These are phyloP conservation scores for Pterocarpus santalinus DNA, from an alignment of 306 rosid species.

Conservation along the genomic window DNA sequence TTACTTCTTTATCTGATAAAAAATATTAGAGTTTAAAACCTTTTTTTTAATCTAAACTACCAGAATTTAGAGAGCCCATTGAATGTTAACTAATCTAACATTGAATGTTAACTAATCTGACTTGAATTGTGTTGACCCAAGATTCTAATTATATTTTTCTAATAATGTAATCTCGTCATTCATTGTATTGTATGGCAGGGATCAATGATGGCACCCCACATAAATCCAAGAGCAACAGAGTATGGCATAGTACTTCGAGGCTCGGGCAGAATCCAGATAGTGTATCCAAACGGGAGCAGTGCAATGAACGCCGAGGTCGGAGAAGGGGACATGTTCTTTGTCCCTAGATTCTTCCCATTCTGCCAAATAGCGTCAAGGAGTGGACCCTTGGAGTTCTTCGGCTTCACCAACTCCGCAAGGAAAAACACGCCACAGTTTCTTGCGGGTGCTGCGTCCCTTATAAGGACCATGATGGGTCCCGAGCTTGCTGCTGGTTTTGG, in stretches of 20 bases:
- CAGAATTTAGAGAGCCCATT: no score
- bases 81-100: no score
- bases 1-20: no score
- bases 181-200: slow-evolving; percentile 57
- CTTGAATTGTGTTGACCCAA: no score
- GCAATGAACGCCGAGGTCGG: slow-evolving; percentile 61
- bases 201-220: slow-evolving; percentile 90
- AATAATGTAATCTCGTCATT: no score
- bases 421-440: slow-evolving; percentile 76
- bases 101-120: no score
- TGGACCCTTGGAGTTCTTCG: slow-evolving; percentile 80
- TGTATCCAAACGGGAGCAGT: slow-evolving; percentile 75
- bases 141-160: no score
- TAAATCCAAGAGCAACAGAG: slow-evolving; percentile 80
- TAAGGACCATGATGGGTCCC: slow-evolving; percentile 62
- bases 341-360: slow-evolving; percentile 78
- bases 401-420: slow-evolving; percentile 79
- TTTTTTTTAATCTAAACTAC: no score
- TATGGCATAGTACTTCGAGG: slow-evolving; percentile 70
- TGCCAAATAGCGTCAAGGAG: slow-evolving; percentile 85
- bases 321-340: slow-evolving; percentile 80
- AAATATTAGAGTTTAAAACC: no score
- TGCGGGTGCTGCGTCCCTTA: slow-evolving; percentile 68
- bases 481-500: slow-evolving; percentile 81
- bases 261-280: slow-evolving; percentile 62